Percentiles rank a stretch among this genome's conserved stretches.
phyloP scores from a whole-genome alignment of 1,284 basidiomycete species.

The Sporisorium graminicola region DNA sequence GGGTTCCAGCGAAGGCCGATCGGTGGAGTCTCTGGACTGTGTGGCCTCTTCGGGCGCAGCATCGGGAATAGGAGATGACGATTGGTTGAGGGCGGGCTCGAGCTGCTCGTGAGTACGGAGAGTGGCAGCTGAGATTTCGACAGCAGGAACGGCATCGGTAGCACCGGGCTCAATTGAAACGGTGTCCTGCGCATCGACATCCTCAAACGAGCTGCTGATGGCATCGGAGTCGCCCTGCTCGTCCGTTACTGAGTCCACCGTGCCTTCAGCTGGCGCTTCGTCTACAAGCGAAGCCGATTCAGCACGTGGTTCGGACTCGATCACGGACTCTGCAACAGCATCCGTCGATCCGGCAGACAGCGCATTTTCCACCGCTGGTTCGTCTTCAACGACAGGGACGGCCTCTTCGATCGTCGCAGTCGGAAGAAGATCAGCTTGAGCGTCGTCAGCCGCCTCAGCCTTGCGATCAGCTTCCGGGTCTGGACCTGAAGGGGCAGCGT shows the following conservation, averaged over 20 bases:
- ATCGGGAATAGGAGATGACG: neutral
- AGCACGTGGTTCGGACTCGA: neutral
- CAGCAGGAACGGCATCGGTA: neutral
- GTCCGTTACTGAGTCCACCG: neutral
- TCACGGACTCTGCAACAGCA: neutral
- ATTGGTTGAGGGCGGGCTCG: neutral
- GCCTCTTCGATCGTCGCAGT: neutral
- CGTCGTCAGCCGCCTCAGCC: neutral
- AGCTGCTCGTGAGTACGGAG: neutral
- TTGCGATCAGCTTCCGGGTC: neutral
- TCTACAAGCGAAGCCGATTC: neutral
- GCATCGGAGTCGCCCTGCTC: neutral
- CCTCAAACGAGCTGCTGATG: neutral
- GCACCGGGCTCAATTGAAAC: neutral
- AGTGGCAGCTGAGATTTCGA: neutral
- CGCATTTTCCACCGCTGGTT: neutral
- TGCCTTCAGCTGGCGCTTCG: neutral
- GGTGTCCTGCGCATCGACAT: neutral
- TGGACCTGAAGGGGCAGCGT: neutral
- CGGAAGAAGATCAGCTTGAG: neutral
- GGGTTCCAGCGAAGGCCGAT: neutral
- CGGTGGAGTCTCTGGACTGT: neutral
- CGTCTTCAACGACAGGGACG: neutral
- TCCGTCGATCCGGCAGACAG: neutral
- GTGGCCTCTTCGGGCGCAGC: neutral